phyloP scores from a whole-genome alignment of 2,329 filamentous ascomycete species.

The Aspergillus terreus region DNA sequence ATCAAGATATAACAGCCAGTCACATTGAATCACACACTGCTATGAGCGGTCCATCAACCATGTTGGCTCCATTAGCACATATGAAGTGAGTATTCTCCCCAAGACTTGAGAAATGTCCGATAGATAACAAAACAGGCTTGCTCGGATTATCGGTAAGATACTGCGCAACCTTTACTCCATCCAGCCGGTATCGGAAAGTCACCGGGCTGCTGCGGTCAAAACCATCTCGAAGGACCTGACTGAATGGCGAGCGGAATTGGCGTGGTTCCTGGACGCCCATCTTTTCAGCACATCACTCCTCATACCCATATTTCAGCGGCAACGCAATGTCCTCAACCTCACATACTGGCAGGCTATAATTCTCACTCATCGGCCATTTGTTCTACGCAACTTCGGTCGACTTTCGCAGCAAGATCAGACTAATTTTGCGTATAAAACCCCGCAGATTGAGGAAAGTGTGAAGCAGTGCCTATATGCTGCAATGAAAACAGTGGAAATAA shows the following conservation, averaged over 20 bases:
- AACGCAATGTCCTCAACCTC: slow-evolving; percentile 42
- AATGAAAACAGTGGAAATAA: background rate
- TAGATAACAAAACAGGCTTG: background rate
- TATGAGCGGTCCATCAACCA: background rate
- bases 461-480: background rate
- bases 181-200: slow-evolving; percentile 3
- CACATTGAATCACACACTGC: background rate
- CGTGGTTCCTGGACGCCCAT: slow-evolving; percentile 35
- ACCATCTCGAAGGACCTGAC: slow-evolving; percentile 28
- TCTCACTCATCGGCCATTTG: slow-evolving; percentile 37
- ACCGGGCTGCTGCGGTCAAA: slow-evolving; percentile 20
- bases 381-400: slow-evolving; percentile 11
- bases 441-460: background rate
- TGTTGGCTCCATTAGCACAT: background rate
- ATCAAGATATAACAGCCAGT: background rate
- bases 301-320: slow-evolving; percentile 40
- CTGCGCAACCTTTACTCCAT: slow-evolving; percentile 1
- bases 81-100: background rate
- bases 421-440: background rate
- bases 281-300: slow-evolving; percentile 25
- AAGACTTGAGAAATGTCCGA: too few relatives aligned
- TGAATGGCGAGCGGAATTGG: slow-evolving; percentile 34
- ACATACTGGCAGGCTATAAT: slow-evolving; percentile 45
- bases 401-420: background rate
- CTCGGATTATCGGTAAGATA: background rate